phyloP scores from a whole-genome alignment of 768 basidiomycete species.

The Kwoniella dejecticola region DNA sequence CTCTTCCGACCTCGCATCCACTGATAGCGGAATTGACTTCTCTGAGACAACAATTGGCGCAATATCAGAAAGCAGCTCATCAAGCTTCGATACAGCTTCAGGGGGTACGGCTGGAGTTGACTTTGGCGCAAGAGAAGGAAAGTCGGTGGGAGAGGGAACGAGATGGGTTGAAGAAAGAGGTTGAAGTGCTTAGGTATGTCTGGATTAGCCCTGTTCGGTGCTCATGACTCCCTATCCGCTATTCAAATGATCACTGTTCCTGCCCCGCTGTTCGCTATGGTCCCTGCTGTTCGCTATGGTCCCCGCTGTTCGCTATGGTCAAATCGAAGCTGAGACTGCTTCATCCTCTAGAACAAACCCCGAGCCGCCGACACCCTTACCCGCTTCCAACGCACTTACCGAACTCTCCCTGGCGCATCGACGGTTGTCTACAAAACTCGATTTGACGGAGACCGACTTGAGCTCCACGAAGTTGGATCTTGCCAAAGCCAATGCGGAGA shows the following conservation, averaged over 20 bases:
- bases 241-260: too few relatives aligned
- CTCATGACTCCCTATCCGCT: neutral
- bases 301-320: too few relatives aligned
- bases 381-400: slow-evolving; percentile 45
- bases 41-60: slow-evolving; percentile 47
- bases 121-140: slow-evolving; percentile 27
- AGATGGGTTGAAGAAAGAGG: slow-evolving; percentile 15
- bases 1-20: slow-evolving; percentile 45
- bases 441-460: slow-evolving; percentile 44
- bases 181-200: slow-evolving; percentile 37
- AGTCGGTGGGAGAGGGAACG: slow-evolving; percentile 7
- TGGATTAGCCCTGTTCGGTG: neutral
- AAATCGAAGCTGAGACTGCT: neutral
- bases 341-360: slow-evolving; percentile 4
- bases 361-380: slow-evolving; percentile 25
- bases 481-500: slow-evolving; percentile 34
- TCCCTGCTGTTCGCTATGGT: too few relatives aligned
- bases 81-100: slow-evolving; percentile 52
- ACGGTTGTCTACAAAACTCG: slow-evolving; percentile 50
- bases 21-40: slow-evolving; percentile 51
- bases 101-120: slow-evolving; percentile 48
- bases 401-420: slow-evolving; percentile 55
- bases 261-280: too few relatives aligned
- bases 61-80: slow-evolving; percentile 52
- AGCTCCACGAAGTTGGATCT: slow-evolving; percentile 26